Conservation (phyloP, 495 filamentous ascomycete species). For the Bryoglossum gracile region DNA sequence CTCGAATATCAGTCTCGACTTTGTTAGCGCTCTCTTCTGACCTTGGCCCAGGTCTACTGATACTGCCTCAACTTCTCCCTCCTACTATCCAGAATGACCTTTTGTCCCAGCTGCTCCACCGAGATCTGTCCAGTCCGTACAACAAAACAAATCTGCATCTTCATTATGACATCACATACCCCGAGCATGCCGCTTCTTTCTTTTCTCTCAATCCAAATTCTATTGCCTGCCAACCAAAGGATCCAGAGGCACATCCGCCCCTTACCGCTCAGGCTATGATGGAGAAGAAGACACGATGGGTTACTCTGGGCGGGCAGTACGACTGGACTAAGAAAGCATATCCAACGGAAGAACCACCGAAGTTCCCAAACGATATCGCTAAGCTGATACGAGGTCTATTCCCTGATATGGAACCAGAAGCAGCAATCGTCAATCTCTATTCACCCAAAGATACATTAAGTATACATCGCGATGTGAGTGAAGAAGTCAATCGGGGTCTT, state of each 20-base stretch:
- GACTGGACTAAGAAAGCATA: constrained; percentile 86
- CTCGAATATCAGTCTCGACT: too few species aligned
- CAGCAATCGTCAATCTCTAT: constrained; percentile 90
- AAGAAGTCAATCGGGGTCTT: constrained; percentile 63
- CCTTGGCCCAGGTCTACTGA: constrained; percentile 53
- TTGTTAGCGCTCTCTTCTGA: constrained; percentile 1
- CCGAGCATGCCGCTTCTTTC: constrained; percentile 35
- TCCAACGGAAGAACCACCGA: constrained; percentile 55
- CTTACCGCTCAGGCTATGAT: constrained; percentile 59
- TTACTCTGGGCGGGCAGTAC: constrained; percentile 89
- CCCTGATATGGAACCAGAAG: constrained; percentile 65
- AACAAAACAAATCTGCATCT: constrained; percentile 85
- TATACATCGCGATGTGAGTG: constrained; percentile 85
- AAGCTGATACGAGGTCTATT: constrained; percentile 57
- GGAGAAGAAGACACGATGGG: constrained; percentile 77
- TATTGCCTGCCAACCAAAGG: constrained; percentile 52
- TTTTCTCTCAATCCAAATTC: constrained; percentile 36
- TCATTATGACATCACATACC: constrained; percentile 72
- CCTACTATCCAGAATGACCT: constrained; percentile 57
- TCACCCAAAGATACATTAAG: constrained; percentile 80
- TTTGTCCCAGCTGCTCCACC: constrained; percentile 63
- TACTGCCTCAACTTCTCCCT: constrained; percentile 68
- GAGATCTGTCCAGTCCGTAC: constrained; percentile 63
- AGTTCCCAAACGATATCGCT: constrained; percentile 68
- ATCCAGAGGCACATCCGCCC: constrained; percentile 59